phyloP scores from a whole-genome alignment of 345 rosid genomes.

The Fremontodendron californicum region DNA sequence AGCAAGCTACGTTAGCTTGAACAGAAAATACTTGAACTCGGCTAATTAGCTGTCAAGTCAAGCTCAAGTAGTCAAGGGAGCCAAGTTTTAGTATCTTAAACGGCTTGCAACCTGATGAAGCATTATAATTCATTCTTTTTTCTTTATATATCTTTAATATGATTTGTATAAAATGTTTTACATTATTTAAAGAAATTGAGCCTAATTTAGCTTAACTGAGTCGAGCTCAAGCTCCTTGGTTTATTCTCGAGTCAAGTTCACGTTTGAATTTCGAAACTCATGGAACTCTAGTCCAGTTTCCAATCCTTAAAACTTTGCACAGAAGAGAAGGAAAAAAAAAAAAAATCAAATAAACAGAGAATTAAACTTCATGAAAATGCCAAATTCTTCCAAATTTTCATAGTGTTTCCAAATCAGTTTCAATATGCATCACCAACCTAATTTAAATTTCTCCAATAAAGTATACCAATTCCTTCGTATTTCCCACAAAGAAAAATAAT shows the following conservation, averaged over 20 bases:
- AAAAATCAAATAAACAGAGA: background rate
- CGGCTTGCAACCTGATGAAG: background rate
- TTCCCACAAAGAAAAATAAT: background rate
- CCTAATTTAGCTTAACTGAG: background rate
- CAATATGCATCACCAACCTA: background rate
- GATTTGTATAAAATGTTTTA: background rate
- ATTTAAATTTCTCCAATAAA: background rate
- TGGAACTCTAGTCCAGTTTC: background rate
- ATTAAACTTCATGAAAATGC: background rate
- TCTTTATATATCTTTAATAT: background rate
- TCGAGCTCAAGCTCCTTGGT: background rate
- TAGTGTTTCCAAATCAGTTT: background rate
- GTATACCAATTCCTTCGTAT: background rate
- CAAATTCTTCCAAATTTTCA: background rate
- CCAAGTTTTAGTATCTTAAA: background rate
- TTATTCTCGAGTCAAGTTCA: background rate
- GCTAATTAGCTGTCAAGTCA: background rate
- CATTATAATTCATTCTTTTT: background rate
- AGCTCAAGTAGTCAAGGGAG: background rate
- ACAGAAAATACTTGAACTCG: background rate
- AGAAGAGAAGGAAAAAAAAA: too few species aligned
- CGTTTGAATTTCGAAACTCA: background rate
- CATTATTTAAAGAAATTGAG: background rate
- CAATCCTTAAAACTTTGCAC: background rate
- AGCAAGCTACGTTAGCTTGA: background rate